phyloP scores from a whole-genome alignment of 2,329 filamentous ascomycete genomes.

The Trichoderma sp. region DNA sequence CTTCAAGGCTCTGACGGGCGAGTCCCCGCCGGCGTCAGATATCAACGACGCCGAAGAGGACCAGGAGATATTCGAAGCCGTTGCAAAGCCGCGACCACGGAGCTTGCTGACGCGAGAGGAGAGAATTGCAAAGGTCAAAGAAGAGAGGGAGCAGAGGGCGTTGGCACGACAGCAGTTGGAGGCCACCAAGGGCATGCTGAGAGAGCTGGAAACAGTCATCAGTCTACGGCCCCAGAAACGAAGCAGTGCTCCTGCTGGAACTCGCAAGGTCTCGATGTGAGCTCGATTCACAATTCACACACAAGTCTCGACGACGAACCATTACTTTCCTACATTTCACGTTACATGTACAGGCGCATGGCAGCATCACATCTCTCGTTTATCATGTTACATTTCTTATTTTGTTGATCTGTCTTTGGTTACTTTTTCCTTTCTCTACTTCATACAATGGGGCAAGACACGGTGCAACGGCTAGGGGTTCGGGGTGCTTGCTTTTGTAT shows the following conservation, averaged over 20 bases:
- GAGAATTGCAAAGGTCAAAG: conserved; percentile 80
- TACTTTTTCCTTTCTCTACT: background rate
- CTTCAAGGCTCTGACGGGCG: conserved; percentile 74
- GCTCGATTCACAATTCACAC: too few species aligned
- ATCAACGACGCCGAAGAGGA: conserved; percentile 60
- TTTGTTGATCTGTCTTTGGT: background rate
- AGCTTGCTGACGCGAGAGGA: conserved; percentile 79
- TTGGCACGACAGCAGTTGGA: conserved; percentile 71
- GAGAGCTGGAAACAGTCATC: conserved; percentile 89
- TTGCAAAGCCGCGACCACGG: conserved; percentile 69
- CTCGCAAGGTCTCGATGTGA: conserved; percentile 46
- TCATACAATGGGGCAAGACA: conserved; percentile 1
- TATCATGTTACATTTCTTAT: background rate
- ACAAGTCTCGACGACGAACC: conserved; percentile 16
- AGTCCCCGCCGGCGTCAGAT: conserved; percentile 53
- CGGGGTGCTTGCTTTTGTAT: conserved; percentile 3
- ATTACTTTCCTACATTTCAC: background rate
- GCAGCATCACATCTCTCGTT: background rate
- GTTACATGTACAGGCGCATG: conserved; percentile 15
- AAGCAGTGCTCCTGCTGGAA: conserved; percentile 34
- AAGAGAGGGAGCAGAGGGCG: conserved; percentile 76
- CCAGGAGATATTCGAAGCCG: conserved; percentile 86
- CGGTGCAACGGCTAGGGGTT: conserved; percentile 6
- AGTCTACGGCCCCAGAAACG: conserved; percentile 47
- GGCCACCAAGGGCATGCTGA: conserved; percentile 83